Evolutionary conservation across 805 yeast species (phyloP).

Genomic region (Pichia pseudocactophila): DNA sequence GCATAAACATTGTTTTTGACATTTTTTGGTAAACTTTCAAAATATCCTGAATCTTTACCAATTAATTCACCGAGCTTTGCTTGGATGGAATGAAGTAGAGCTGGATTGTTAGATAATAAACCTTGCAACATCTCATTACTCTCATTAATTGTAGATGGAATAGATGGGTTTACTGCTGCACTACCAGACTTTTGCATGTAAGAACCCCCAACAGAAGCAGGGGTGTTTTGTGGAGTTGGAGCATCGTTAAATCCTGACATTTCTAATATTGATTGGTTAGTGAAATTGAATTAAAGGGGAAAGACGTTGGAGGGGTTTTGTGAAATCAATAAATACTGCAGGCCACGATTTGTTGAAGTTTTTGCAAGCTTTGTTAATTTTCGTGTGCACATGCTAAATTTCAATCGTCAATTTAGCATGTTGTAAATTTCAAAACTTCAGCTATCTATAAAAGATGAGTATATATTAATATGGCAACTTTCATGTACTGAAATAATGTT

Average conservation of each 20-base stretch:
- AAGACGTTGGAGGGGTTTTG: neutral
- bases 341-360: too few relatives aligned
- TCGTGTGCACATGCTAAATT: too few relatives aligned
- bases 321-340: too few relatives aligned
- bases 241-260: conserved; percentile 37
- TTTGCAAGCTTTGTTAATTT: too few relatives aligned
- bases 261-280: neutral
- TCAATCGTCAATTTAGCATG: too few relatives aligned
- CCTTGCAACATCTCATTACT: conserved; percentile 36
- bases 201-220: conserved; percentile 74
- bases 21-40: conserved; percentile 60
- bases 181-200: conserved; percentile 49
- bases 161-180: conserved; percentile 44
- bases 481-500: too few relatives aligned
- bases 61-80: conserved; percentile 78
- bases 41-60: conserved; percentile 82
- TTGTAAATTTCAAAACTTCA: too few relatives aligned
- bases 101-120: conserved; percentile 56
- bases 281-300: neutral
- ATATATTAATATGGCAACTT: too few relatives aligned
- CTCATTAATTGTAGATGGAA: conserved; percentile 68
- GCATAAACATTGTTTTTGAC: conserved; percentile 76
- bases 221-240: conserved; percentile 98
- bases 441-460: too few relatives aligned
- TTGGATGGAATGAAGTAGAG: conserved; percentile 77